Conservation (phyloP, 495 filamentous ascomycete species). For the Podospora tetraspora region DNA sequence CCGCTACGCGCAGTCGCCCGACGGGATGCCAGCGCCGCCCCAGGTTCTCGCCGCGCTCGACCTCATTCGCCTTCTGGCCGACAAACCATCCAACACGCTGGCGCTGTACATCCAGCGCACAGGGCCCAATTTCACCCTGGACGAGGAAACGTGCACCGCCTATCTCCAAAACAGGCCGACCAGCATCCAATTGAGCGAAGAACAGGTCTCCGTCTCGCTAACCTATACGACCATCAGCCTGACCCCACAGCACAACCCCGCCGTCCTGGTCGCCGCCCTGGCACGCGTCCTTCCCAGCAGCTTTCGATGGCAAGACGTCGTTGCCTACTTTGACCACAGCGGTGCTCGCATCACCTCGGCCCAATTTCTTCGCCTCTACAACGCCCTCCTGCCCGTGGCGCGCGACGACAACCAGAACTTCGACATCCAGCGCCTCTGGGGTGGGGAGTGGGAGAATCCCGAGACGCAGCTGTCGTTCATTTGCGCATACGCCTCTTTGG, state of each 20-base stretch:
- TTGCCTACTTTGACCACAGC: conserved; percentile 78
- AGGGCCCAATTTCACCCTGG: conserved; percentile 55
- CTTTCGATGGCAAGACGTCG: conserved; percentile 76
- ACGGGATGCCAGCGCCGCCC: conserved; percentile 56
- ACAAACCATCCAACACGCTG: conserved; percentile 59
- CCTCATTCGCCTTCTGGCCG: conserved; percentile 60
- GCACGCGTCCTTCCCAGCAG: conserved; percentile 43
- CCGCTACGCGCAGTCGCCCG: conserved; percentile 55
- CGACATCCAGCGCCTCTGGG: conserved; percentile 84
- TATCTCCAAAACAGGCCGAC: conserved; percentile 61
- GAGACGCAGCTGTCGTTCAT: conserved; percentile 88
- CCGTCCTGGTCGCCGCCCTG: conserved; percentile 60
- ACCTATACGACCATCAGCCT: conserved; percentile 70
- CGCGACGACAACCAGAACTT: conserved; percentile 46
- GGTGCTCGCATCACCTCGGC: conserved; percentile 64
- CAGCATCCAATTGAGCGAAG: conserved; percentile 67
- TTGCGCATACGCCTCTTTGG: conserved; percentile 67
- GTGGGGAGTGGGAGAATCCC: conserved; percentile 78
- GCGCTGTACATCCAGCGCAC: conserved; percentile 70
- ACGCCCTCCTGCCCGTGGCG: conserved; percentile 66
- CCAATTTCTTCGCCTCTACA: conserved; percentile 77
- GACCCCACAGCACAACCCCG: conserved; percentile 66
- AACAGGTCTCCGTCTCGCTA: conserved; percentile 73
- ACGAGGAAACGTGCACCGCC: conserved; percentile 43
- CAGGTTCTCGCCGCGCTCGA: conserved; percentile 71